Evolutionary conservation across 2,329 filamentous ascomycete species (phyloP).

Genomic region (Fusarium hostae): DNA sequence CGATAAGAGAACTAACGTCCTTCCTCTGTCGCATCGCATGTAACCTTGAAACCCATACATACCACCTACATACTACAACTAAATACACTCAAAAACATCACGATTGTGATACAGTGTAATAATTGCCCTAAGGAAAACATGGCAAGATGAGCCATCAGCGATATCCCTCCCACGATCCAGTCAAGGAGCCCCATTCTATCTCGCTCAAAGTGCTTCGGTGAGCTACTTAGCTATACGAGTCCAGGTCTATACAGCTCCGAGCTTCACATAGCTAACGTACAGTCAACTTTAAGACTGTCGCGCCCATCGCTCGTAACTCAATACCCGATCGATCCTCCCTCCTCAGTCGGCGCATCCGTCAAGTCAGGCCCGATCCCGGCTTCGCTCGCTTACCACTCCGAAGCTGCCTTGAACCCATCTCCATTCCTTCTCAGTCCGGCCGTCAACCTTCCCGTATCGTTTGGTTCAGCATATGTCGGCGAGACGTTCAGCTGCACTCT

Average conservation of each 20-base stretch:
- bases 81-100: neutral
- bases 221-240: conserved; percentile 49
- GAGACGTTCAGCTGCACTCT: conserved; percentile 95
- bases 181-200: conserved; percentile 81
- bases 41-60: neutral
- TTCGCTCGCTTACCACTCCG: conserved; percentile 75
- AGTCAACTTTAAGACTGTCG: conserved; percentile 71
- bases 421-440: conserved; percentile 70
- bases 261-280: conserved; percentile 7
- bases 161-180: conserved; percentile 65
- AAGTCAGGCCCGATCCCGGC: conserved; percentile 64
- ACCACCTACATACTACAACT: neutral
- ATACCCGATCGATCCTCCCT: conserved; percentile 67
- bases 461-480: conserved; percentile 94
- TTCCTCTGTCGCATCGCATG: conserved; percentile 8
- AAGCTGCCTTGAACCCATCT: conserved; percentile 59
- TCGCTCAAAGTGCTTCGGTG: conserved; percentile 81
- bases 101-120: neutral
- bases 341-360: conserved; percentile 52
- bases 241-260: neutral
- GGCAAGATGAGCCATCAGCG: conserved; percentile 67
- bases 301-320: conserved; percentile 81
- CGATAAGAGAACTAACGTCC: conserved; percentile 26
- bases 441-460: conserved; percentile 87
- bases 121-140: conserved; percentile 2